Evolutionary conservation across 345 rosid species (phyloP).

Genomic region (Brassica juncea): DNA sequence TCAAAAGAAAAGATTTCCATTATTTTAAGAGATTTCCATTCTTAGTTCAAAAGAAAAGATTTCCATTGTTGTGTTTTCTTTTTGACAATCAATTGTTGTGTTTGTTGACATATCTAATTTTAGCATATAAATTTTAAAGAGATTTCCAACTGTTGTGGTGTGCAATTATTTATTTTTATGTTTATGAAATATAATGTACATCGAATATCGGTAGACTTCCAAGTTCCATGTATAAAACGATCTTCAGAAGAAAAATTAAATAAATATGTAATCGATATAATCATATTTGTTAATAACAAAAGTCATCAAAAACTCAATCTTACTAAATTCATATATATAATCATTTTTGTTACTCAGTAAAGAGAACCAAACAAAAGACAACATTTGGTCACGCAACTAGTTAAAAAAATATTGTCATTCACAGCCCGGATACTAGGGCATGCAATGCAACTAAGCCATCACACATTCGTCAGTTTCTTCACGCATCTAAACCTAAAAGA

Average conservation of each 20-base stretch:
- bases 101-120: too few relatives aligned
- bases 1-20: too few relatives aligned
- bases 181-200: background rate
- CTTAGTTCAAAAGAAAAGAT: too few relatives aligned
- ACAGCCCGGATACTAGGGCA: slow-evolving; percentile 9
- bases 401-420: background rate
- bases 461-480: slow-evolving; percentile 23
- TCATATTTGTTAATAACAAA: too few relatives aligned
- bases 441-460: slow-evolving; percentile 17
- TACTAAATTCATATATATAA: background rate
- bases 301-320: background rate
- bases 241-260: background rate
- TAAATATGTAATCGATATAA: background rate
- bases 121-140: too few relatives aligned
- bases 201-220: background rate
- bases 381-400: background rate
- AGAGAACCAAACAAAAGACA: too few relatives aligned
- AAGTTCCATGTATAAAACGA: background rate
- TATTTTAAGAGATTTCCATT: too few relatives aligned
- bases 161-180: background rate
- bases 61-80: too few relatives aligned
- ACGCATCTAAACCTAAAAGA: slow-evolving; percentile 27
- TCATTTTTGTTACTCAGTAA: background rate
- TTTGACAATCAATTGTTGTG: too few relatives aligned
- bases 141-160: background rate